These are phyloP conservation scores for Cystofilobasidium macerans DNA, from an alignment of 768 basidiomycete genomes.

Conservation along the genomic window DNA sequence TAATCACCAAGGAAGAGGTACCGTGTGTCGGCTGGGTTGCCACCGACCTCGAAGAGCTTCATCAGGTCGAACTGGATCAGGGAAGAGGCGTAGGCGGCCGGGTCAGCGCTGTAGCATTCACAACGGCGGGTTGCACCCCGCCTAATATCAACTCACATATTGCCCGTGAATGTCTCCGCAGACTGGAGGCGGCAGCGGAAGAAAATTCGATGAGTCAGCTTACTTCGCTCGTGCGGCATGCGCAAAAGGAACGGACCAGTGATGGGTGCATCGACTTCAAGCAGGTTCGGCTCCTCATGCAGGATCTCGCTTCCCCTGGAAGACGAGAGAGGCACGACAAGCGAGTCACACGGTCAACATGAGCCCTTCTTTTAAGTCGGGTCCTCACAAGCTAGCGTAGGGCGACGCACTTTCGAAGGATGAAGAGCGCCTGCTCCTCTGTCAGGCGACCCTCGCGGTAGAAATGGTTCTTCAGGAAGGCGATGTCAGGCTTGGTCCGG, in stretches of 20 bases:
- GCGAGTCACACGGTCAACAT: no score
- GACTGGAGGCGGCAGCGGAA: constrained; percentile 44
- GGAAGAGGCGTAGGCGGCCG: background rate
- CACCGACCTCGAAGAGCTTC: constrained; percentile 90
- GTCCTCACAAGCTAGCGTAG: background rate
- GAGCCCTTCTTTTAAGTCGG: no score
- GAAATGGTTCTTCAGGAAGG: constrained; percentile 97
- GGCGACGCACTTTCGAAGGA: constrained; percentile 47
- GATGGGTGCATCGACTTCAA: constrained; percentile 93
- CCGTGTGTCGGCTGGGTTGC: constrained; percentile 83
- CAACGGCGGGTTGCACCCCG: no score
- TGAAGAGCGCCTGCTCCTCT: constrained; percentile 91
- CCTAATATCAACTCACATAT: constrained; percentile 67
- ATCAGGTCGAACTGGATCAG: constrained; percentile 68
- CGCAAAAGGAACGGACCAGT: constrained; percentile 55
- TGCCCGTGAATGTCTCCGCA: constrained; percentile 99
- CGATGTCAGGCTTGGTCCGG: constrained; percentile 42
- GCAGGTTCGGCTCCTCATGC: constrained; percentile 72
- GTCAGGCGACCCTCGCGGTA: constrained; percentile 88
- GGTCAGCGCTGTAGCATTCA: background rate
- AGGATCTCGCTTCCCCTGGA: constrained; percentile 46
- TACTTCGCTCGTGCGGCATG: no score
- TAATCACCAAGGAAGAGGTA: constrained; percentile 42
- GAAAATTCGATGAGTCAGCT: no score
- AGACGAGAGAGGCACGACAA: background rate